Base-by-base conservation (phyloP, 768 basidiomycete species). In the Tephrocybe sp. region DNA sequence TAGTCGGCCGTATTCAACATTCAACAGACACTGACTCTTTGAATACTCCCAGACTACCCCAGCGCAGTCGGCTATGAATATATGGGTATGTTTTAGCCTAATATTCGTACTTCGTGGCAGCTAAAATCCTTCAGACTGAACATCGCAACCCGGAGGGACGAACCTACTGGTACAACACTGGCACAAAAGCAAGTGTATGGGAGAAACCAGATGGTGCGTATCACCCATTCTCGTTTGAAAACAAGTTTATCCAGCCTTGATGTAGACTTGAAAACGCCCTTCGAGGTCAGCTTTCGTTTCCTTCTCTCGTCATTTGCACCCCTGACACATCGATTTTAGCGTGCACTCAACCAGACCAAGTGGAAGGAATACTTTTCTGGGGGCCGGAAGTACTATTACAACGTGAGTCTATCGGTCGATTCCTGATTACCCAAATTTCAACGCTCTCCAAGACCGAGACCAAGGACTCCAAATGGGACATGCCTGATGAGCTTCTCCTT, bases 361-460 rank as follows among this genome's bases (percentile, higher is more conserved):
- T 98, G 95, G 95, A 97, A 96, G 64, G 92, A 97, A 67, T 99
- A 98, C 65, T 89, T 91, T 56, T 90, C 91, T 2, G 89, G 89
- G 44, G 93, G 92, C 24, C 72, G 92, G 57, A 93, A 93, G 62
- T 94, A 94, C 64, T 94, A 90, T 65, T 92, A 92, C 56, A 87
- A 94, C 64, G 91, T 90, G 51, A 35, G 81, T 64, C 30, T 13
- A 27, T 37, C 26, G 24, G 12, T 26, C 40, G 26, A 19, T 15
- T 28, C 3, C 9, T 12, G 15, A n/a, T 13, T 38, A 36, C 4
- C 30, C 45, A 51, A 28, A 49, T 55, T 42, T 30, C 51, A 21
- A 36, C 37, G 2, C 9, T 42, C 60, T 21, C n/a, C 2, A 61
- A 97, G 86, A 87, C 84, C 26, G 85, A 89, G 34, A 80, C 85